A percentile compares a stretch with the other conserved stretches of the same genome.
Evolutionary conservation across 2,329 filamentous ascomycete species (phyloP).

Genomic region (Hypoxylon sp.): DNA sequence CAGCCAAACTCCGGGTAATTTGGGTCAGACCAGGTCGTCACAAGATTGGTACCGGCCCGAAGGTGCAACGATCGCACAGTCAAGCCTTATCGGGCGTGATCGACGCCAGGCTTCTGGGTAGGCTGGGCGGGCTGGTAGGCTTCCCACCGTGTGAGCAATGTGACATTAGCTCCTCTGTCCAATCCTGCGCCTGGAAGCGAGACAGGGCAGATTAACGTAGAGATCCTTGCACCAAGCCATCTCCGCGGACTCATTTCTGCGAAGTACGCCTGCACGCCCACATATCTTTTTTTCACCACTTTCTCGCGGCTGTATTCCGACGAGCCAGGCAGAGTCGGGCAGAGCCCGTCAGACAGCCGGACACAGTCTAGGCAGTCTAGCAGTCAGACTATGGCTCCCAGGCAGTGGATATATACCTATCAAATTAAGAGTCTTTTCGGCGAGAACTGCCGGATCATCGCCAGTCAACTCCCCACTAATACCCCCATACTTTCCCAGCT

Average conservation of each 20-base stretch:
- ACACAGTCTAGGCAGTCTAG: too few relatives aligned
- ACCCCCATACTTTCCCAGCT: not conserved
- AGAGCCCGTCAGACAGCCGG: too few relatives aligned
- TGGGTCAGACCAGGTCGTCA: conserved; percentile 7
- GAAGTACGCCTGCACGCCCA: too few relatives aligned
- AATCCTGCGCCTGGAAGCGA: not conserved
- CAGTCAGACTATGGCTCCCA: too few relatives aligned
- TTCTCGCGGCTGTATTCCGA: not conserved
- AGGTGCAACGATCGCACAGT: conserved; percentile 9
- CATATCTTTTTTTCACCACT: too few relatives aligned
- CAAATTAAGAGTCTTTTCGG: conserved; percentile 1
- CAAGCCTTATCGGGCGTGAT: conserved; percentile 13
- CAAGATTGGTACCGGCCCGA: conserved; percentile 15
- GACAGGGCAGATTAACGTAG: not conserved
- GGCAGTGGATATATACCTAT: too few relatives aligned
- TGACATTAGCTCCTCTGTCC: not conserved
- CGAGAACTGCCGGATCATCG: conserved; percentile 14
- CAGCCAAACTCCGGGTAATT: not conserved
- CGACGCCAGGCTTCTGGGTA: conserved; percentile 1
- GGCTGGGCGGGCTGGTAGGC: not conserved
- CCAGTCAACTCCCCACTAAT: conserved; percentile 4
- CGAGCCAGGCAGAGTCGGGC: too few relatives aligned
- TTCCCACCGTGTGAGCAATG: not conserved
- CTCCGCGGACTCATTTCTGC: not conserved
- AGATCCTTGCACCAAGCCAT: conserved; percentile 13